Evolutionary conservation across 305 asterid species (phyloP), one percentile per base, ranked within the genome.

Genomic region (Solanum chacoense): DNA sequence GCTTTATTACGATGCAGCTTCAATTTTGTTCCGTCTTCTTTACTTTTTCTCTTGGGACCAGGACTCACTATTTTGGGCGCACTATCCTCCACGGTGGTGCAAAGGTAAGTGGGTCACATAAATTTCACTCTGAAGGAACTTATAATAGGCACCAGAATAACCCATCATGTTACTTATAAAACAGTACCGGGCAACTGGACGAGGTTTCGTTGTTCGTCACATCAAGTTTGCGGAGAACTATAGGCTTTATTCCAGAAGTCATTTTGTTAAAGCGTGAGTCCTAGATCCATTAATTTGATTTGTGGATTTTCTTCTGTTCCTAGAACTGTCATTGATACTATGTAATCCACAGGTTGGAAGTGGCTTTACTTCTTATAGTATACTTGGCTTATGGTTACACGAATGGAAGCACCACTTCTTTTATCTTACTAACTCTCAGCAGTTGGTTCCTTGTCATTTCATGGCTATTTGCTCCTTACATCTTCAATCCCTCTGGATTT

Each of bases 81-180:
- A 98, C 99, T 80, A 92, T 98, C 91, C 99, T 98, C 91, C 99
- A 98, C 87, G 99, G 99, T 90, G 99, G 99, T 86, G 99, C 99
- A 87, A 96, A 98, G 98, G 99, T 97, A 92, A 90, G 90, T 85
- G 24, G 80, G 50, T 59, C n/a, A 79, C 63, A 29, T 77, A 31
- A 42, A 77, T 88, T 13, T 45, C 65, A 74, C 28, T 31, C 45
- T 45, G 31, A 74, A 50, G 71, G 75, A 42, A 74, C 10, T 16
- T 75, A 34, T 87, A 79, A 32, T 75, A 24, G 85, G 77, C 37
- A 87, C 31, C 45, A n/a, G 37, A 69, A 71, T 86, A 36, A 69
- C 45, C 85, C 29, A 24, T n/a, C 31, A 32, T 35, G 67, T 16
- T 86, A 24, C 50, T 9, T 40, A 7, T 40, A 28, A 72, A 73